Conservation (phyloP, 1,284 basidiomycete species). For the Leccinum colubrinum region DNA sequence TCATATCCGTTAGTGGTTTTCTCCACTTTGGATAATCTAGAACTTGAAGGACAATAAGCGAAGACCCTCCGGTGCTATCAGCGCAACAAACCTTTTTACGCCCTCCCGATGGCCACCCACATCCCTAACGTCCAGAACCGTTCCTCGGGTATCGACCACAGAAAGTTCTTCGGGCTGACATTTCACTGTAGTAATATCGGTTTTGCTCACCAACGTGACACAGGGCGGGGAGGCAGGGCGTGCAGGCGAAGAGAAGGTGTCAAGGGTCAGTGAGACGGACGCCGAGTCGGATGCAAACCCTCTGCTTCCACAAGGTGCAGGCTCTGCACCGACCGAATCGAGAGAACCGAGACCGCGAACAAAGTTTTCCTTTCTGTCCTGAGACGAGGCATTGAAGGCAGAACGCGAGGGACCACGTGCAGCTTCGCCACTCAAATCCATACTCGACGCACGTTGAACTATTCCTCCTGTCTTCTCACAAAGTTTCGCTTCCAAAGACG, state of each 20-base stretch:
- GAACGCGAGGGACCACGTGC: not conserved
- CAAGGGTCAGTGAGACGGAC: not conserved
- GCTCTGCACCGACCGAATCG: not conserved
- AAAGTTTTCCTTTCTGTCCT: not conserved
- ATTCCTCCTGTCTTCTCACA: not conserved
- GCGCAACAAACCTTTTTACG: not conserved
- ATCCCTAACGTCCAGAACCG: not conserved
- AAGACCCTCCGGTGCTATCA: not conserved
- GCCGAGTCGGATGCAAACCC: not conserved
- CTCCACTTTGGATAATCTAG: not conserved
- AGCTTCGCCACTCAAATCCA: not conserved
- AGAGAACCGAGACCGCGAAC: not conserved
- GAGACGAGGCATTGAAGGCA: not conserved
- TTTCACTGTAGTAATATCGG: not conserved
- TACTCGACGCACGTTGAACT: not conserved
- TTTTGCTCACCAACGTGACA: not conserved
- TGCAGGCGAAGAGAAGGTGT: not conserved
- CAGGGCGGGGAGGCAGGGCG: too few species aligned
- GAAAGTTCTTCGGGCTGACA: not conserved
- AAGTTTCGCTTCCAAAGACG: not conserved
- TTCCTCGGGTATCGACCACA: not conserved
- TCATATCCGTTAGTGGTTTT: not conserved
- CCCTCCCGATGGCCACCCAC: not conserved
- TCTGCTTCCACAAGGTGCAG: not conserved
- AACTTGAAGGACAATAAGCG: not conserved